A percentile compares a stretch with the other conserved stretches of the same genome.
phyloP scores from a whole-genome alignment of 73 alveolate genomes.

The Breviolum minutum region DNA sequence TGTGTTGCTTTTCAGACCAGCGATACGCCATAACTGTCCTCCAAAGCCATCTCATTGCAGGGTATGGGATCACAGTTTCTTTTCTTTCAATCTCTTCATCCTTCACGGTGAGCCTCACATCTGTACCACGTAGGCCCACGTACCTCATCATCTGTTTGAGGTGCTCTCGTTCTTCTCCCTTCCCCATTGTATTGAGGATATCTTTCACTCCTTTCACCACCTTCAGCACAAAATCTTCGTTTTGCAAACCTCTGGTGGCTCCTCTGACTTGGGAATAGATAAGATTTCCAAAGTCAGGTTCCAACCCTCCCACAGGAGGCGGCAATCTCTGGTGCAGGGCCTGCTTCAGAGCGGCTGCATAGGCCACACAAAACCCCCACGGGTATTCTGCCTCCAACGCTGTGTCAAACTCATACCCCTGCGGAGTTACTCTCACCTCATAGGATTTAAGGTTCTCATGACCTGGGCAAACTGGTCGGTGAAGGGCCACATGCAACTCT shows the following conservation, averaged over 20 bases:
- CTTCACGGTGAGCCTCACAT: neutral
- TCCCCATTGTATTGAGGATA: too few relatives aligned
- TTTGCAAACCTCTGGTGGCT: neutral
- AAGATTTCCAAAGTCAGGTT: neutral
- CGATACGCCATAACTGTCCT: neutral
- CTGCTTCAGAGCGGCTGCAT: neutral
- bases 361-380: neutral
- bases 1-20: neutral
- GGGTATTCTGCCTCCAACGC: neutral
- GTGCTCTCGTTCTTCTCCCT: neutral
- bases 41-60: neutral
- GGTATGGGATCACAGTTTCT: neutral
- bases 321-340: too few relatives aligned
- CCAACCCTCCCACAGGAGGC: too few relatives aligned
- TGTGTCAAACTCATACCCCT: neutral
- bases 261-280: neutral
- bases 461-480: neutral
- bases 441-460: neutral
- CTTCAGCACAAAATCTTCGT: neutral
- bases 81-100: neutral
- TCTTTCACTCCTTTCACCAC: neutral
- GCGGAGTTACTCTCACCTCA: neutral
- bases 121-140: neutral
- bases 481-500: neutral
- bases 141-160: neutral